Evolutionary conservation across 768 basidiomycete species (phyloP).

Genomic region (Amanita brunnescens): DNA sequence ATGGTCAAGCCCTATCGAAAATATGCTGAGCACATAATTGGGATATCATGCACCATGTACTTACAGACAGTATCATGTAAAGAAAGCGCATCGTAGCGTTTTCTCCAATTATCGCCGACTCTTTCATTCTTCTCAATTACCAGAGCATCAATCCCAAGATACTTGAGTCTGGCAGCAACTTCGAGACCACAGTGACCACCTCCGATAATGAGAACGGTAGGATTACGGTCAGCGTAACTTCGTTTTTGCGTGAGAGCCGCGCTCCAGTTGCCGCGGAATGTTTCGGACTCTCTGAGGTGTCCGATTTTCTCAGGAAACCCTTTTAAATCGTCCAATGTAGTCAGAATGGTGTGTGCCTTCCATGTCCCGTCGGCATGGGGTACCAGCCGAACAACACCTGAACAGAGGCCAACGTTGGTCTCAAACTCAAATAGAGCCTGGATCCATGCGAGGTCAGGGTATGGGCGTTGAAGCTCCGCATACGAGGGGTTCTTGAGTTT

Average conservation of each 20-base stretch:
- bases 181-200: constrained; percentile 63
- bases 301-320: constrained; percentile 43
- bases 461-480: constrained; percentile 27
- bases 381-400: constrained; percentile 47
- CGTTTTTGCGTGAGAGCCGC: constrained; percentile 30
- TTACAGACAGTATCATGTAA: constrained; percentile 62
- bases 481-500: constrained; percentile 11
- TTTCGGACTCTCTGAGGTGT: constrained; percentile 28
- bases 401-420: constrained; percentile 38
- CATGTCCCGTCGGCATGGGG: constrained; percentile 35
- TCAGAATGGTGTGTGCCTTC: constrained; percentile 54
- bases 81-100: constrained; percentile 57
- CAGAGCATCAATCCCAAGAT: constrained; percentile 44
- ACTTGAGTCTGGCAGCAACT: constrained; percentile 57
- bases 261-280: constrained; percentile 50
- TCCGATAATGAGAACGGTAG: constrained; percentile 54
- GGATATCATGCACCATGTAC: constrained; percentile 17
- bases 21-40: background rate
- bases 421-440: constrained; percentile 49
- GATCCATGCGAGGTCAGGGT: constrained; percentile 50
- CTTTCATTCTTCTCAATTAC: constrained; percentile 57
- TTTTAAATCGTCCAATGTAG: constrained; percentile 49
- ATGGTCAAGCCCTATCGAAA: constrained; percentile 39
- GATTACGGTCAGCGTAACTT: constrained; percentile 40
- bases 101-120: constrained; percentile 60